Conservation (phyloP, 208 protist genomes). For the Trypanosoma congolense region DNA sequence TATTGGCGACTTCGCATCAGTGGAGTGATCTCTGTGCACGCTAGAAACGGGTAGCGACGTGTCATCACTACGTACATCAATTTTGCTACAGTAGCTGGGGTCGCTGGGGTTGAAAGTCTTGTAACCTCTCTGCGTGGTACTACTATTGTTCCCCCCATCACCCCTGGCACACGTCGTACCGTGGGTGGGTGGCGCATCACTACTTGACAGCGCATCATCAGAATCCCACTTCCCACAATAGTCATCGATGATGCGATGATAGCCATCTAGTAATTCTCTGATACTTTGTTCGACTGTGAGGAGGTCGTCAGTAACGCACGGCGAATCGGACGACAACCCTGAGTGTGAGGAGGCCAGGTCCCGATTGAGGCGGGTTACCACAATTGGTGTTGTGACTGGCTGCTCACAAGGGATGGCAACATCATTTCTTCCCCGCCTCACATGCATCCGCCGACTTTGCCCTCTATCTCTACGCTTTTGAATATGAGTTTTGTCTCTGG, state of each 20-base stretch:
- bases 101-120: neutral
- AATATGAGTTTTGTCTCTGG: too few species aligned
- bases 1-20: slow-evolving; percentile 16
- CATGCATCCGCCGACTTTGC: too few species aligned
- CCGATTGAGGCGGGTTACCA: neutral
- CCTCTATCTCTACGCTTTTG: too few species aligned
- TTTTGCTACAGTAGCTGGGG: neutral
- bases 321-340: neutral
- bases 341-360: neutral
- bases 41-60: slow-evolving; percentile 22
- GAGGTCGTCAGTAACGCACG: slow-evolving; percentile 11
- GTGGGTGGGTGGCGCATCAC: neutral
- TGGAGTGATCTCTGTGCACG: slow-evolving; percentile 20
- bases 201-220: neutral
- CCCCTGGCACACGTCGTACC: neutral
- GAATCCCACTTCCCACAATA: neutral
- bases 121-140: neutral
- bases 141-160: neutral
- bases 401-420: neutral
- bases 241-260: slow-evolving; percentile 3
- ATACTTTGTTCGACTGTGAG: slow-evolving; percentile 16
- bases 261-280: slow-evolving; percentile 19
- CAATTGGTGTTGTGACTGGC: slow-evolving; percentile 6
- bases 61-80: neutral
- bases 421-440: neutral